Evolutionary conservation across 768 basidiomycete species (phyloP).

Genomic region (Ramaria rubella): DNA sequence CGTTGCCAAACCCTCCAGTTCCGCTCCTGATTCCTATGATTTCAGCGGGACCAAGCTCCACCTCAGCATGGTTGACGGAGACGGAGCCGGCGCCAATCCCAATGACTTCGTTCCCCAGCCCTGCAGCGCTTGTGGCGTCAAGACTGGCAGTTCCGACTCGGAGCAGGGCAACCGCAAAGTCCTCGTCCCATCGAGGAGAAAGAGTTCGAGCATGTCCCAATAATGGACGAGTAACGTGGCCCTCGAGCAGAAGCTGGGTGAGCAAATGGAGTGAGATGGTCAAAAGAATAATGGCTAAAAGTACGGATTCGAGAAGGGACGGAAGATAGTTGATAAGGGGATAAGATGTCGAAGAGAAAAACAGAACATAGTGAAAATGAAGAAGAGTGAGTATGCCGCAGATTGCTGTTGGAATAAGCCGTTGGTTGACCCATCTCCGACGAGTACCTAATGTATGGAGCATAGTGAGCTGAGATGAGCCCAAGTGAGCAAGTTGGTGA

Average conservation of each 20-base stretch:
- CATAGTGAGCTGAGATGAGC: slow-evolving; percentile 42
- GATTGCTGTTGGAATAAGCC: slow-evolving; percentile 63
- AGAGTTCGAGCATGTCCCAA: slow-evolving; percentile 36
- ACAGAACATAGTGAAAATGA: slow-evolving; percentile 63
- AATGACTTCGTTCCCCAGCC: slow-evolving; percentile 64
- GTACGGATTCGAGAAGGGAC: slow-evolving; percentile 60
- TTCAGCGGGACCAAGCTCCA: slow-evolving; percentile 37
- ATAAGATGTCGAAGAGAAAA: slow-evolving; percentile 42
- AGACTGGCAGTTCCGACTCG: slow-evolving; percentile 69
- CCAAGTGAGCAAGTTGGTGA: not conserved
- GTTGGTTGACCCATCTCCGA: slow-evolving; percentile 55
- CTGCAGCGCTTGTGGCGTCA: slow-evolving; percentile 65
- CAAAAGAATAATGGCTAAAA: slow-evolving; percentile 50
- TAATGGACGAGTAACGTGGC: slow-evolving; percentile 51
- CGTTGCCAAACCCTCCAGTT: slow-evolving; percentile 41
- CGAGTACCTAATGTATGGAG: slow-evolving; percentile 62
- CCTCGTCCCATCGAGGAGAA: slow-evolving; percentile 57
- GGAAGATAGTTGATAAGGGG: slow-evolving; percentile 72
- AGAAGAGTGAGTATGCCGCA: slow-evolving; percentile 51
- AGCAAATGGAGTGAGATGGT: slow-evolving; percentile 56
- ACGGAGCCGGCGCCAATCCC: slow-evolving; percentile 36
- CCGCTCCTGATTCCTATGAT: slow-evolving; percentile 27
- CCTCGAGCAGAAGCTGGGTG: slow-evolving; percentile 60
- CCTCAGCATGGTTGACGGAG: slow-evolving; percentile 10
- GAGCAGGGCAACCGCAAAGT: slow-evolving; percentile 64